phyloP scores from a whole-genome alignment of 805 yeast genomes.

The Starmera pachycereana region DNA sequence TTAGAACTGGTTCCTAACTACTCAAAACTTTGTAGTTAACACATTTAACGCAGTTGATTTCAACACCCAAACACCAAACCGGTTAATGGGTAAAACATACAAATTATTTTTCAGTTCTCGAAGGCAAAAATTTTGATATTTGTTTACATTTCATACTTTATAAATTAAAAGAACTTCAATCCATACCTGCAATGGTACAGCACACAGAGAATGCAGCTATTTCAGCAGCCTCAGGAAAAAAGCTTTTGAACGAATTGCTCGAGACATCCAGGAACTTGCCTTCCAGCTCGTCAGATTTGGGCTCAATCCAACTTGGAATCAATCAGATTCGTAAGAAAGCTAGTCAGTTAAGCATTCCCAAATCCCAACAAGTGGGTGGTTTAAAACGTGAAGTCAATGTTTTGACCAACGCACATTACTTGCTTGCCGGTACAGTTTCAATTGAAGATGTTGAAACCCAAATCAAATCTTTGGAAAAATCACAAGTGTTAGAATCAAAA shows the following conservation, averaged over 20 bases:
- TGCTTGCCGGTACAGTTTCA: conserved; percentile 82
- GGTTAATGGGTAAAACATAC: too few species aligned
- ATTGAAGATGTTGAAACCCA: conserved; percentile 73
- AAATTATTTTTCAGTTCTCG: too few species aligned
- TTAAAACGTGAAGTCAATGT: conserved; percentile 20
- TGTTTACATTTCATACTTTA: too few species aligned
- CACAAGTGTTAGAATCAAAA: conserved; percentile 19
- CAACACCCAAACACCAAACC: too few species aligned
- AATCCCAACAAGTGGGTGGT: conserved; percentile 21
- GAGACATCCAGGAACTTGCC: conserved; percentile 76
- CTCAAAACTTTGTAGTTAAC: too few species aligned
- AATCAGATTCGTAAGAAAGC: conserved; percentile 69
- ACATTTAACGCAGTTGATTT: too few species aligned
- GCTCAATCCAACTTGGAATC: conserved; percentile 71
- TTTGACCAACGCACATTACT: conserved; percentile 71
- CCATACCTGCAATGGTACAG: neutral
- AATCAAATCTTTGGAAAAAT: conserved; percentile 28
- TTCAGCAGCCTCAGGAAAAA: conserved; percentile 10
- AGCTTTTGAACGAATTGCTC: conserved; percentile 53
- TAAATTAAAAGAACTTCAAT: too few species aligned
- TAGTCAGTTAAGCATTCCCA: conserved; percentile 39
- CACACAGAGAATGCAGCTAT: neutral
- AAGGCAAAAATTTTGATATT: too few species aligned
- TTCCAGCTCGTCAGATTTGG: conserved; percentile 50
- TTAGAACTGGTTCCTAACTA: too few species aligned